phyloP scores from a whole-genome alignment of 176 grass and related monocot species.

The Avena atlantica region DNA sequence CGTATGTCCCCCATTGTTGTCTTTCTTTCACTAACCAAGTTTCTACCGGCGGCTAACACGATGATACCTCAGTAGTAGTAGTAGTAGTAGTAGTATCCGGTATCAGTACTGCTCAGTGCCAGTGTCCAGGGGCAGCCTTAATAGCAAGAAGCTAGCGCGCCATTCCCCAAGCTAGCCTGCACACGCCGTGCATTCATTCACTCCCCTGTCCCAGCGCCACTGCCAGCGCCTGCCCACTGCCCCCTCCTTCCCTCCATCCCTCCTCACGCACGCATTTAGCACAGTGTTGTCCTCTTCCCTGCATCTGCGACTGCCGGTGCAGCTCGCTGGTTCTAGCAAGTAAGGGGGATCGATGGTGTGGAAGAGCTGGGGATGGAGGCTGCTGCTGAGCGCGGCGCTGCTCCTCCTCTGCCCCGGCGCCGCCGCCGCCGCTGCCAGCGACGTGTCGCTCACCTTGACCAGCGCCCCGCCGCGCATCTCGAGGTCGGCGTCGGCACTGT shows the following conservation, averaged over 20 bases:
- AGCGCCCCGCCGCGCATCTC: slow-evolving; percentile 58
- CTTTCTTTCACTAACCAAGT: not conserved
- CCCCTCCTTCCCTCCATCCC: not conserved
- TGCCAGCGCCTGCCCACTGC: not conserved
- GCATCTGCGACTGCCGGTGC: not conserved
- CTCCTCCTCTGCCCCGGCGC: slow-evolving; percentile 1
- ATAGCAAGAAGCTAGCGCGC: not conserved
- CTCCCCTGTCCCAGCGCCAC: not conserved
- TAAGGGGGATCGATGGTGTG: slow-evolving; percentile 31
- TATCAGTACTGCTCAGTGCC: not conserved
- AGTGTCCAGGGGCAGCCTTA: slow-evolving; percentile 5
- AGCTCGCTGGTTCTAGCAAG: not conserved
- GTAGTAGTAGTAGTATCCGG: not conserved
- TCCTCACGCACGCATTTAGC: slow-evolving; percentile 28
- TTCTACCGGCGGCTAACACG: not conserved
- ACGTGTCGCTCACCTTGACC: slow-evolving; percentile 51
- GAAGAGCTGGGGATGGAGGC: slow-evolving; percentile 31
- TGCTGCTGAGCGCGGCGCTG: not conserved
- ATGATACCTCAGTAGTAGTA: not conserved
- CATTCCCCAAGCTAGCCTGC: slow-evolving; percentile 27
- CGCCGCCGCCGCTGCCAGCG: slow-evolving; percentile 9
- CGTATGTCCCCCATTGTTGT: not conserved
- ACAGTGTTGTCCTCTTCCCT: not conserved
- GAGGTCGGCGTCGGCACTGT: slow-evolving; percentile 52
- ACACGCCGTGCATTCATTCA: slow-evolving; percentile 46